A percentile compares a stretch with the other conserved stretches of the same genome.
These are phyloP conservation scores for Mallotus repandus DNA, from an alignment of 441 rosid genomes.

Conservation along the genomic window DNA sequence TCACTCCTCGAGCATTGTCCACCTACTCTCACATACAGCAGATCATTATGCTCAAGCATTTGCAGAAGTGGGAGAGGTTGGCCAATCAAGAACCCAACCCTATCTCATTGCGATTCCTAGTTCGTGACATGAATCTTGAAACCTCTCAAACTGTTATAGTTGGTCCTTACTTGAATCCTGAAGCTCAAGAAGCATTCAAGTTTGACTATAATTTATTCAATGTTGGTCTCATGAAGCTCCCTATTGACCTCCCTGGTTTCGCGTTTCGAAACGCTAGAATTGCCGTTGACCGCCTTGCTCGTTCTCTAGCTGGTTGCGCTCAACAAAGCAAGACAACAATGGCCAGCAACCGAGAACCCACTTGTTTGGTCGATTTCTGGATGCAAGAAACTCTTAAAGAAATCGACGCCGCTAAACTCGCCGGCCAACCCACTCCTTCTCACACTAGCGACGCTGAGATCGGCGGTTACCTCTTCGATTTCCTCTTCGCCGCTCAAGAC, in stretches of 20 bases:
- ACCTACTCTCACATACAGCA: slow-evolving; percentile 70
- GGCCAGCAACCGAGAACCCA: slow-evolving; percentile 54
- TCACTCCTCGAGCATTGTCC: slow-evolving; percentile 66
- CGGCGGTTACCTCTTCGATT: slow-evolving; percentile 72
- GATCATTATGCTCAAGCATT: slow-evolving; percentile 52
- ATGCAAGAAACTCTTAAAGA: slow-evolving; percentile 57
- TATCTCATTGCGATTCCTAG: slow-evolving; percentile 43
- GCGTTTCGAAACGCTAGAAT: slow-evolving; percentile 60
- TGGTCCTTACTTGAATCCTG: slow-evolving; percentile 53
- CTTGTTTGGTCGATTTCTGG: slow-evolving; percentile 77
- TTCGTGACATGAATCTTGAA: slow-evolving; percentile 76
- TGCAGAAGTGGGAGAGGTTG: slow-evolving; percentile 44
- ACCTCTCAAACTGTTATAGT: slow-evolving; percentile 88
- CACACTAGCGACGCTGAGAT: slow-evolving; percentile 49
- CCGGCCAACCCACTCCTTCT: slow-evolving; percentile 35
- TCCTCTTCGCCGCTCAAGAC: slow-evolving; percentile 84
- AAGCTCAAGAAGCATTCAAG: slow-evolving; percentile 42
- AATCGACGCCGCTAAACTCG: slow-evolving; percentile 26
- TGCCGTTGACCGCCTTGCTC: slow-evolving; percentile 51
- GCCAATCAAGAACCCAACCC: slow-evolving; percentile 23
- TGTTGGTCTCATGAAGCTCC: slow-evolving; percentile 64
- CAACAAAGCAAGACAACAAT: slow-evolving; percentile 50
- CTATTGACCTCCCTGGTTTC: slow-evolving; percentile 69
- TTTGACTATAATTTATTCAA: slow-evolving; percentile 70
- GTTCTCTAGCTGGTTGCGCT: slow-evolving; percentile 45